Evolutionary conservation across 305 asterid genomes (phyloP), one percentile per base, ranked within the genome.

Genomic region (Fraxinus xanthoxyloides): DNA sequence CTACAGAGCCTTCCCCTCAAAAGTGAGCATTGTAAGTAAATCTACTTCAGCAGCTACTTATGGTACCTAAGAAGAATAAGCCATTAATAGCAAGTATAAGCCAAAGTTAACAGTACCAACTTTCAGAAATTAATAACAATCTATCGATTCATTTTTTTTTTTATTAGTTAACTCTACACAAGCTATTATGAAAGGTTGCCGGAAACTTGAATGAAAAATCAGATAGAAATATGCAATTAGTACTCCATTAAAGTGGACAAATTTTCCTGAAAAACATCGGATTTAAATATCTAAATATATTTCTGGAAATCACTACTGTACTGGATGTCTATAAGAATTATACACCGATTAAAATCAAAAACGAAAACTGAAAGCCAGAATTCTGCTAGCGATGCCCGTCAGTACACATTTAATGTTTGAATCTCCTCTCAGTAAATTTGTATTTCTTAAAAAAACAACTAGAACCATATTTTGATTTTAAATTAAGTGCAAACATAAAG

Each of bases 1-100:
- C 85, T 81, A 79, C 36, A 30, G 61, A 81, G 82, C 73, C 81
- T 82, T 81, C 84, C 63, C 77, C 59, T 17, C 80, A 80, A 72
- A 46, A 63, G 73, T 35, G 28, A 65, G 35, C 46, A 63, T 67
- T 78, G 75, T 80, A 28, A 67, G 15, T 28, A 9, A 67, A 67
- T 67, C 88, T 75, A 54, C 84, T 84, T 82, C 56, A 63, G 76
- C 80, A 78, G 78, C 79, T 63, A 85, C 70, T 85, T 61, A 75
- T 74, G 80, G 75, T 78, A 77, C 85, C 84, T 82, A 85, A 77
- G 28, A 70, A 70, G 46, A 79, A 76, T 69, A 85, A 80, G 81
- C 70, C 78, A 83, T 82, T 72, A 78, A 34, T 80, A 48, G 86
- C 70, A 28, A 13, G 74, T 67, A 65, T 81, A 77, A 77, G 78